A percentile compares a stretch with the other conserved stretches of the same genome.
phyloP scores from a whole-genome alignment of 164 flowering plant species.

The Aristolochia contorta region DNA sequence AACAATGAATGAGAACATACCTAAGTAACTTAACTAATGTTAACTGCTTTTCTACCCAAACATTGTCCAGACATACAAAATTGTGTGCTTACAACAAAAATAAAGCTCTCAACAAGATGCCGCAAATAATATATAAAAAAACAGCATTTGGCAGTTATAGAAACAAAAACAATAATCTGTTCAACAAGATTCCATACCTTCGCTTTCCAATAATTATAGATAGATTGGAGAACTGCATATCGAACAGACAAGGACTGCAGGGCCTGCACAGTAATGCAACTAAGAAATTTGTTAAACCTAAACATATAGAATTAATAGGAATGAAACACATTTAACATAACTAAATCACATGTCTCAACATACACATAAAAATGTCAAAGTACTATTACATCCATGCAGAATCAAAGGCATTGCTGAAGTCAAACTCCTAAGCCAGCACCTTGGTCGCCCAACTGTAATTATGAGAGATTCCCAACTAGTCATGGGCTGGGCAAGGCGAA shows the following conservation, averaged over 20 bases:
- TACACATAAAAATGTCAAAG: no score
- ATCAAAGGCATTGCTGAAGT: no score
- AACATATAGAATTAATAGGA: background rate
- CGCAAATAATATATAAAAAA: background rate
- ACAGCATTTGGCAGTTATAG: background rate
- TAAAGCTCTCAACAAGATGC: background rate
- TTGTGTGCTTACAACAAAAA: background rate
- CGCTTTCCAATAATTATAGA: slow-evolving; percentile 79
- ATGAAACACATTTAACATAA: background rate
- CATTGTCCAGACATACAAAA: background rate
- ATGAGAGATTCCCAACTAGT: no score
- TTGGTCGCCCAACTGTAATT: no score
- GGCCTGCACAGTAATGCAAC: slow-evolving; percentile 37
- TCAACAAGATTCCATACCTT: slow-evolving; percentile 40
- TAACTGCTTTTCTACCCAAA: background rate
- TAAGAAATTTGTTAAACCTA: background rate
- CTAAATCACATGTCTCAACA: background rate
- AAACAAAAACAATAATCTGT: background rate
- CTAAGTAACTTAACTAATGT: background rate
- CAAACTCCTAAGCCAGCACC: no score
- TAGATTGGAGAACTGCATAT: slow-evolving; percentile 56
- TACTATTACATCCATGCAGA: no score
- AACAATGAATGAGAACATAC: slow-evolving; percentile 2
- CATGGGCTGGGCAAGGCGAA: no score
- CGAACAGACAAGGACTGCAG: slow-evolving; percentile 51